These are phyloP conservation scores for Limonium bicolor DNA, from an alignment of 148 eudicot genomes.

Conservation along the genomic window DNA sequence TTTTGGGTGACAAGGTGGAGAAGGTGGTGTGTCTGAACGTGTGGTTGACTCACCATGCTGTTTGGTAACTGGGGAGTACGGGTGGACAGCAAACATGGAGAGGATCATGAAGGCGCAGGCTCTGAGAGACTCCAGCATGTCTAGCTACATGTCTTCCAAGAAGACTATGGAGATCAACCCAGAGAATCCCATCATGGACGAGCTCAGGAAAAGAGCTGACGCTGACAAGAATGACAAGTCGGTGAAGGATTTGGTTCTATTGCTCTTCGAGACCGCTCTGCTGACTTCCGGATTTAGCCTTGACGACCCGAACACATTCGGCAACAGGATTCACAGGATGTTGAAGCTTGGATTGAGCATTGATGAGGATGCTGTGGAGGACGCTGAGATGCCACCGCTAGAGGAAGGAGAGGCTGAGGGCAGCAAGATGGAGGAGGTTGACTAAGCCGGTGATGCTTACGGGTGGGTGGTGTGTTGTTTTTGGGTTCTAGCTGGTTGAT, in stretches of 20 bases:
- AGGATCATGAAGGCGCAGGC: conserved; percentile 79
- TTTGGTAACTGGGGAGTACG: conserved; percentile 78
- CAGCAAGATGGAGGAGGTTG: conserved; percentile 71
- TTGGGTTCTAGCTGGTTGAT: too few species aligned
- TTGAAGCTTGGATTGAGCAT: conserved; percentile 80
- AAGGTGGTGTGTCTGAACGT: conserved; percentile 77
- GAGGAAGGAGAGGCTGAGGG: conserved; percentile 52
- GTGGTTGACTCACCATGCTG: conserved; percentile 80
- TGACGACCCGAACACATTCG: conserved; percentile 75
- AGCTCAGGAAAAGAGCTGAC: conserved; percentile 78
- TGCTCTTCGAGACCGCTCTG: conserved; percentile 60
- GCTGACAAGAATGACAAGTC: conserved; percentile 89
- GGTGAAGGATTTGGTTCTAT: conserved; percentile 61
- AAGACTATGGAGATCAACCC: conserved; percentile 93
- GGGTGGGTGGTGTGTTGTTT: too few species aligned
- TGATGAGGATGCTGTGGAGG: conserved; percentile 52
- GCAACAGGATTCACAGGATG: conserved; percentile 83
- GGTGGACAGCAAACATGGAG: conserved; percentile 91
- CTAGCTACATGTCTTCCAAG: conserved; percentile 80
- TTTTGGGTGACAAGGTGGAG: conserved; percentile 59
- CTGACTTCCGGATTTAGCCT: conserved; percentile 77
- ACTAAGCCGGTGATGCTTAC: too few species aligned
- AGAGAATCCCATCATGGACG: conserved; percentile 74
- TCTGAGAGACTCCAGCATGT: conserved; percentile 73
- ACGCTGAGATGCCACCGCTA: conserved; percentile 44